These are phyloP conservation scores for Fusarium beomiforme DNA, from an alignment of 2,329 filamentous ascomycete genomes.

Conservation along the genomic window DNA sequence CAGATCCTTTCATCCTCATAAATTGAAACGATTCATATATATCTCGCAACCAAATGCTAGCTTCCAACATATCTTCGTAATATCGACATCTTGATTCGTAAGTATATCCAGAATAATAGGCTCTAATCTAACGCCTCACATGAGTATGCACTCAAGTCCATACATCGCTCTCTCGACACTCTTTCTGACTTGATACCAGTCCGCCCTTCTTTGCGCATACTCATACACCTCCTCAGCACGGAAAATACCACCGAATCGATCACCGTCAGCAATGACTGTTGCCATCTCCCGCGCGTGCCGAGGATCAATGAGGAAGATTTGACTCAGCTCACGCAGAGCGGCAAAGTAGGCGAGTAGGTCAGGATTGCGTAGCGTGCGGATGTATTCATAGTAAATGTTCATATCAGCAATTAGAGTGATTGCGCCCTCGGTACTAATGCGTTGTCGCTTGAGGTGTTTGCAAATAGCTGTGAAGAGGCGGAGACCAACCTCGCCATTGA, in stretches of 20 bases:
- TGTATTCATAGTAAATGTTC: slow-evolving; percentile 90
- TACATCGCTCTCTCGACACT: slow-evolving; percentile 98
- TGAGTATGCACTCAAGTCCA: slow-evolving; percentile 86
- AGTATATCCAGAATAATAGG: slow-evolving; percentile 4
- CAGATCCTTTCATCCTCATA: slow-evolving; percentile 18
- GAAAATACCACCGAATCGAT: slow-evolving; percentile 92
- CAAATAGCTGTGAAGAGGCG: slow-evolving; percentile 91
- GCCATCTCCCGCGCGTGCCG: slow-evolving; percentile 92
- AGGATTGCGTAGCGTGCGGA: slow-evolving; percentile 81
- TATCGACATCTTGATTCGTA: slow-evolving; percentile 9
- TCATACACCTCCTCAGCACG: slow-evolving; percentile 97
- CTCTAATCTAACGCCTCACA: slow-evolving; percentile 63
- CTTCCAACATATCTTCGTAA: slow-evolving; percentile 27
- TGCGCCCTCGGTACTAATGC: slow-evolving; percentile 88
- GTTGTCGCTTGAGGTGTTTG: slow-evolving; percentile 97
- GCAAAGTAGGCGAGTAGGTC: slow-evolving; percentile 91
- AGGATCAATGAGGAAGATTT: slow-evolving; percentile 93
- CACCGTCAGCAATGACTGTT: slow-evolving; percentile 89
- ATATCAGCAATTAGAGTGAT: slow-evolving; percentile 96
- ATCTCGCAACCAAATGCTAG: slow-evolving; percentile 18
- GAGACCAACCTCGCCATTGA: slow-evolving; percentile 96
- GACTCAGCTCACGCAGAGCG: slow-evolving; percentile 88
- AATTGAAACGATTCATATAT: slow-evolving; percentile 18
- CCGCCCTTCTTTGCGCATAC: slow-evolving; percentile 91
- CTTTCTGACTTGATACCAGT: slow-evolving; percentile 91